Evolutionary conservation across 371 early-diverging fungal species (phyloP), one percentile per base, ranked within the genome.

Genomic region (Thermomucor indicae-seudaticae): DNA sequence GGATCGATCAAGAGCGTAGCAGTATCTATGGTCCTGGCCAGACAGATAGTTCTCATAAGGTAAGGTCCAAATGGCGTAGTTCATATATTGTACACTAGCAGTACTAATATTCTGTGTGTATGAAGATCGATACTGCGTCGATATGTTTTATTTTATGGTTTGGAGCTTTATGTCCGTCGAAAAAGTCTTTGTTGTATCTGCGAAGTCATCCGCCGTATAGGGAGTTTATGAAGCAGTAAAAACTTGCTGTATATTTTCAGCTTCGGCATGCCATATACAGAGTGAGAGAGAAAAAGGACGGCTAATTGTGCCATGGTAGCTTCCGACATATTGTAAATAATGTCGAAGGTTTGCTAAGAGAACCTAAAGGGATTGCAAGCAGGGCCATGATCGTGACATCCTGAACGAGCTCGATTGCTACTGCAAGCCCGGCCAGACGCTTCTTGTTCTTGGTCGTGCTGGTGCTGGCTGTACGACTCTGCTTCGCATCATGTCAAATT

Each of bases 201-300:
- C 66, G 92, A 19, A 64, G 58, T 6, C 84, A 84, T 60, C 64
- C 78, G 1, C 60, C 64, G 2, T 89, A 89, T 44, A 57, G 72
- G 8, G 85, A 84, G 4, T 88, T 89, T 52, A 80, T 89, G 78
- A 85, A 80, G 47, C 67, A 78, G 47, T 89, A 90, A 89, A 85
- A 90, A 41, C 64, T 89, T 0, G 62, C 77, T 0, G 81, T 87
- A 1, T 92, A 92, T 49, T 90, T 85, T 51, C 85, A 84, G 55
- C 64, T 90, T 6, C 60, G 90, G 72, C 83, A 65, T 53, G 34
- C 22, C 20, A 6, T 6, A 25, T 20, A 22, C 2, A 10, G 25
- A 44, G 22, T 3, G 19, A 3, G 16, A 39, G 16, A 37, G 8
- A 14, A 17, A 35, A 20, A 10, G 16, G n/a, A 47, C 37, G 40